Conservation (phyloP, 2,329 filamentous ascomycete genomes). For the Delphinella strobiligena region DNA sequence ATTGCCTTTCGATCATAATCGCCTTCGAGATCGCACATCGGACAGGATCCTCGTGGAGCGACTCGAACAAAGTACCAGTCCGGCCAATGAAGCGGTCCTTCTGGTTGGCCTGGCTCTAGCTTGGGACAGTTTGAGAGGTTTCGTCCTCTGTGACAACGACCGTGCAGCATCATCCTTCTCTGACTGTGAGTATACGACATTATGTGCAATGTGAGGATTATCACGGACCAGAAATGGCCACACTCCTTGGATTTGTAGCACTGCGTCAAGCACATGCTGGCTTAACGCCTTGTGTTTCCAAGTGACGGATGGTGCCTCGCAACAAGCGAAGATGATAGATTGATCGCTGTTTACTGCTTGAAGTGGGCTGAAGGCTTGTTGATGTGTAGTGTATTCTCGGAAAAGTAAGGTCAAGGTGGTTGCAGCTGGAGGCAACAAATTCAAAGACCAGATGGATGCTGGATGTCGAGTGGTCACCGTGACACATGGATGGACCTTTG, state of each 20-base stretch:
- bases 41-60: conserved; percentile 13
- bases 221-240: conserved; percentile 31
- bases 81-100: conserved; percentile 15
- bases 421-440: too few relatives aligned
- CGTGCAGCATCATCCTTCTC: conserved; percentile 27
- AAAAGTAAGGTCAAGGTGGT: too few relatives aligned
- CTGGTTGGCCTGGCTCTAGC: conserved; percentile 17
- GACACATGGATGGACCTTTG: too few relatives aligned
- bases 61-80: conserved; percentile 12
- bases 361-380: too few relatives aligned
- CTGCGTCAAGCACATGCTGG: conserved; percentile 40
- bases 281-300: too few relatives aligned
- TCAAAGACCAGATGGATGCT: too few relatives aligned
- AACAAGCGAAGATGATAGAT: too few relatives aligned
- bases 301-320: too few relatives aligned
- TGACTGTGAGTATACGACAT: background rate
- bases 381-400: too few relatives aligned
- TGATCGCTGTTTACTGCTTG: too few relatives aligned
- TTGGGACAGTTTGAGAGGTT: conserved; percentile 30
- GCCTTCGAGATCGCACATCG: conserved; percentile 14
- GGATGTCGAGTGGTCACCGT: too few relatives aligned
- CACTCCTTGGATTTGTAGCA: conserved; percentile 35
- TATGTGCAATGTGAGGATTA: background rate
- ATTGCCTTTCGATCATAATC: conserved; percentile 15
- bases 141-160: conserved; percentile 28